Evolutionary conservation across 805 yeast genomes (phyloP), one percentile per base, ranked within the genome.

Genomic region (Candida multigemmis): DNA sequence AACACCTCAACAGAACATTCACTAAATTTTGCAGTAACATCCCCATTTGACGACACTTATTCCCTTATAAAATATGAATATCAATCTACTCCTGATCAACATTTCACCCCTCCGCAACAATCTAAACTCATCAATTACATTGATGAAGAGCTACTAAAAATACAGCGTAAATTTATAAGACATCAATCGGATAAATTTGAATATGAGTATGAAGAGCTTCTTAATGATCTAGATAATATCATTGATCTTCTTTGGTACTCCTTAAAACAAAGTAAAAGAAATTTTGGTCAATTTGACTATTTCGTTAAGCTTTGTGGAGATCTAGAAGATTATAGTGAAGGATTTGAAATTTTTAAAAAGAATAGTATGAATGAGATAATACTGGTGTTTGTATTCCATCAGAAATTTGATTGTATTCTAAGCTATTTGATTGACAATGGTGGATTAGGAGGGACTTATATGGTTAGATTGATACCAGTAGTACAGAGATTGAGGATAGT

Each of bases 321-420:
- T 33, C 32, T 60, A 23, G 67, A 61, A 24, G 67, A 61, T 35
- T 60, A 56, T 40, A 22, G 59, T 19, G 39, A 36, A 6, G 46
- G 50, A n/a, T n/a, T n/a, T n/a, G n/a, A n/a, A n/a, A n/a, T n/a
- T n/a, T n/a, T n/a, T n/a, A n/a, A n/a, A n/a, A n/a, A n/a, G n/a
- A n/a, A n/a, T n/a, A n/a, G n/a, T n/a, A n/a, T n/a, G n/a, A n/a
- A n/a, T n/a, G n/a, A n/a, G n/a, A 7, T n/a, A 6, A 14, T 18
- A 6, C 12, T 11, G n/a, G n/a, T 37, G 1, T 37, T 37, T 19
- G 24, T 20, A 11, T 6, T 32, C 2, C 18, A 26, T 3, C 41
- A 37, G 21, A 30, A 18, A 14, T 9, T 37, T 7, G 41, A 37
- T 23, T 30, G 24, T 2, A 32, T 26, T 17, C 7, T 37, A 2